phyloP scores from a whole-genome alignment of 2,329 filamentous ascomycete genomes.

The Fusarium temperatum region DNA sequence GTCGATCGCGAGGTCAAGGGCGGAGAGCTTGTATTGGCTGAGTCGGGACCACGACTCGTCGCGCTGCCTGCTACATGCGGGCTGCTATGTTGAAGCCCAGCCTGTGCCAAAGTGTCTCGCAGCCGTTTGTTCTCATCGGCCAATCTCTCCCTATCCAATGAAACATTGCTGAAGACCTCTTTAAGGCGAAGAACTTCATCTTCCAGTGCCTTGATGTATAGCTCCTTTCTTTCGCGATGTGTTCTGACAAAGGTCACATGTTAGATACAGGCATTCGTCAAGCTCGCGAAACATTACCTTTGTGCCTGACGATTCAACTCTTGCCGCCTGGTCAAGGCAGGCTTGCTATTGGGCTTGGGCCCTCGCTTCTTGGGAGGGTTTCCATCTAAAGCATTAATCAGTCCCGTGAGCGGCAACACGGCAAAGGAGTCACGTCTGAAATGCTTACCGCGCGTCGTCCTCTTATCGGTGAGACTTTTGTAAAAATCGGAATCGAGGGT shows the following conservation, averaged over 20 bases:
- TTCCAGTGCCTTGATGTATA: conserved; percentile 94
- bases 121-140: conserved; percentile 83
- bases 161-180: conserved; percentile 79
- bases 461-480: conserved; percentile 77
- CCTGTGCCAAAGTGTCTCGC: conserved; percentile 63
- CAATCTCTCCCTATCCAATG: conserved; percentile 79
- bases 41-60: conserved; percentile 64
- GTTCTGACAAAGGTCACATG: conserved; percentile 67
- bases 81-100: conserved; percentile 55
- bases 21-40: conserved; percentile 58
- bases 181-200: conserved; percentile 90
- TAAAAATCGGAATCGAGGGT: conserved; percentile 68
- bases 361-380: conserved; percentile 88
- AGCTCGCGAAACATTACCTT: conserved; percentile 66
- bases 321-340: conserved; percentile 88
- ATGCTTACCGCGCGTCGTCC: conserved; percentile 74
- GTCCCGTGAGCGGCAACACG: neutral
- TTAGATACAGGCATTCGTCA: conserved; percentile 4
- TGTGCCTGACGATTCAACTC: conserved; percentile 96
- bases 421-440: neutral
- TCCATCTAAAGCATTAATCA: conserved; percentile 70
- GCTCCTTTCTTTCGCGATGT: conserved; percentile 94
- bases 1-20: conserved; percentile 56
- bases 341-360: conserved; percentile 96
- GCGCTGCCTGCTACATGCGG: conserved; percentile 53